A percentile compares a stretch with the other conserved stretches of the same genome.
phyloP scores from a whole-genome alignment of 192 early-diverging fungal genomes.

The Funneliformis geosporum region DNA sequence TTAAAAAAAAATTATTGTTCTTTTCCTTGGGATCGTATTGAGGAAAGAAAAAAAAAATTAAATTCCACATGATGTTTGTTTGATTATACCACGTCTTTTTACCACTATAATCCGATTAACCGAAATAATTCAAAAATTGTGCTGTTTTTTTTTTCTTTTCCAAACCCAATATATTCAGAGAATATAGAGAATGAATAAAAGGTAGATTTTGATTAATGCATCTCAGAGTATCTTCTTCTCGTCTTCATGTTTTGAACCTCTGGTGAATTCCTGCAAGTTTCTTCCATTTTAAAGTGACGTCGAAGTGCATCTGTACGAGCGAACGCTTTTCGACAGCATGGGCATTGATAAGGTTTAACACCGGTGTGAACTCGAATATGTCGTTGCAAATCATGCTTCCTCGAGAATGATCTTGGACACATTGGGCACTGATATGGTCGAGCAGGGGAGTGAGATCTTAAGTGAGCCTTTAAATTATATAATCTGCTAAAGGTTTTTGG shows the following conservation, averaged over 20 bases:
- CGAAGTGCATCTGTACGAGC: slow-evolving; percentile 75
- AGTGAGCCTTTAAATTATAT: slow-evolving; percentile 70
- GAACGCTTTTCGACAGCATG: slow-evolving; percentile 68
- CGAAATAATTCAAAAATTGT: too few species aligned
- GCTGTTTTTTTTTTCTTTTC: too few species aligned
- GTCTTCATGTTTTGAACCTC: slow-evolving; percentile 36
- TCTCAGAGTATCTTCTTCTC: slow-evolving; percentile 28
- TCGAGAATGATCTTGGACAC: slow-evolving; percentile 69
- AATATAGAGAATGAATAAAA: background rate
- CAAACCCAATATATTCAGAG: too few species aligned
- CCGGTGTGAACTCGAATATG: slow-evolving; percentile 69
- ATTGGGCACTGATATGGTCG: slow-evolving; percentile 62
- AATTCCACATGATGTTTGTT: too few species aligned
- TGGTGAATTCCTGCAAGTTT: slow-evolving; percentile 42
- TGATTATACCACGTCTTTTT: too few species aligned
- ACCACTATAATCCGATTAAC: too few species aligned
- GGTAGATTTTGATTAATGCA: background rate
- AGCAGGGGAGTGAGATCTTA: slow-evolving; percentile 55
- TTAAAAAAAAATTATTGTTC: too few species aligned
- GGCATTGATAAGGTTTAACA: slow-evolving; percentile 69
- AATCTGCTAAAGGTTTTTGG: slow-evolving; percentile 61
- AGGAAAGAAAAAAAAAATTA: too few species aligned
- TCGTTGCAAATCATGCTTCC: slow-evolving; percentile 79
- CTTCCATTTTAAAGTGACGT: slow-evolving; percentile 65
- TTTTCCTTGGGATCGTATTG: too few species aligned